These are phyloP conservation scores for Boechera divaricarpa DNA, from an alignment of 345 rosid species.

Conservation along the genomic window DNA sequence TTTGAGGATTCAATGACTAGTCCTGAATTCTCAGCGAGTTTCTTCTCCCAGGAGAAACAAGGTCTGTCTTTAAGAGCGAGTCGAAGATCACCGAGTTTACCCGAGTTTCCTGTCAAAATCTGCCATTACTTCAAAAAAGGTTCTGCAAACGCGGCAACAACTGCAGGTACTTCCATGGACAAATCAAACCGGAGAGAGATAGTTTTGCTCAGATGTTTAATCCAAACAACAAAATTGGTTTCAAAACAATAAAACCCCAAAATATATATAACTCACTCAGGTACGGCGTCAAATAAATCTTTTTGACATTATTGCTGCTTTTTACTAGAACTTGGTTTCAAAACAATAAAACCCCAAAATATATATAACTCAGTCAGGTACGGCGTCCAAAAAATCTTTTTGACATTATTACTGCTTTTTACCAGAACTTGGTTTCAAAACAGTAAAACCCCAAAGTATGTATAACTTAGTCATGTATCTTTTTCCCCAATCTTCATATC, in stretches of 20 bases:
- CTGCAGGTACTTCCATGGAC: conserved; percentile 81
- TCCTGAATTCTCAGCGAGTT: conserved; percentile 57
- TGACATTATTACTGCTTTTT: too few relatives aligned
- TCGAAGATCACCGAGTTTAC: conserved; percentile 80
- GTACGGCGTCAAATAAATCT: too few relatives aligned
- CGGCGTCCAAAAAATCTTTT: too few relatives aligned
- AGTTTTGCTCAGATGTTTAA: conserved; percentile 58
- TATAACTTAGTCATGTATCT: conserved; percentile 40
- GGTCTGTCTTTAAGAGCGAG: conserved; percentile 55
- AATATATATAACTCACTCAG: too few relatives aligned
- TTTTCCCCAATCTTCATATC: conserved; percentile 26
- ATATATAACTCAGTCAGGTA: too few relatives aligned
- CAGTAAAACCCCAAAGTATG: too few relatives aligned
- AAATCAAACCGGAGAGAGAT: conserved; percentile 52
- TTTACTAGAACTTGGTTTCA: too few relatives aligned
- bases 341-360: too few relatives aligned
- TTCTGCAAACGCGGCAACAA: conserved; percentile 84
- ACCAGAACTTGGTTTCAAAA: too few relatives aligned
- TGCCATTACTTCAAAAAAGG: conserved; percentile 92
- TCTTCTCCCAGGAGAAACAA: conserved; percentile 51
- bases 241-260: too few relatives aligned
- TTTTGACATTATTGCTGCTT: too few relatives aligned
- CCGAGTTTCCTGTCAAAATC: conserved; percentile 79
- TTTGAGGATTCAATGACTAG: conserved; percentile 36
- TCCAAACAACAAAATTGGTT: conserved; percentile 53